Percentiles rank a stretch among this genome's conserved stretches.
Evolutionary conservation across 73 alveolate genomes (phyloP).

Genomic region (Paraurostyla sp.): DNA sequence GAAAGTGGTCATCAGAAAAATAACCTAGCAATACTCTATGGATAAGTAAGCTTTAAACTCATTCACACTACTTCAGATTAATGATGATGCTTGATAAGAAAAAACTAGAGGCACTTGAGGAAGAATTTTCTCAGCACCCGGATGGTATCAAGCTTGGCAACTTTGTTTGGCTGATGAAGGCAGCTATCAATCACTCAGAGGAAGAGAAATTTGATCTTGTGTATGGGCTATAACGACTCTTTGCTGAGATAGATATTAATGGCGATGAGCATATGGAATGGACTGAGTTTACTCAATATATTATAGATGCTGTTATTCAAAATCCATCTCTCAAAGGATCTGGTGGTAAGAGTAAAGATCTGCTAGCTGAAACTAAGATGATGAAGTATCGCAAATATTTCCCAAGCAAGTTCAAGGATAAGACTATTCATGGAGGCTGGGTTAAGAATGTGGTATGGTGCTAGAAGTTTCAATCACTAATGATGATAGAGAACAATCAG

Average conservation of each 20-base stretch:
- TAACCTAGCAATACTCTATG: slow-evolving; percentile 27
- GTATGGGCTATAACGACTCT: slow-evolving; percentile 93
- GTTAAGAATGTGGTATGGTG: slow-evolving; percentile 70
- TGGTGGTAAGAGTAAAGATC: slow-evolving; percentile 50
- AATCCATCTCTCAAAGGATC: slow-evolving; percentile 62
- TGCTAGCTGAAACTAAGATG: slow-evolving; percentile 78
- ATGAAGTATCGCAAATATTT: slow-evolving; percentile 67
- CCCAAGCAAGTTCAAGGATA: slow-evolving; percentile 64
- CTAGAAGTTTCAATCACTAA: slow-evolving; percentile 67
- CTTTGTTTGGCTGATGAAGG: slow-evolving; percentile 90
- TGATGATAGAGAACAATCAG: slow-evolving; percentile 71
- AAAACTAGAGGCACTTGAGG: slow-evolving; percentile 92
- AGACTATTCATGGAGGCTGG: slow-evolving; percentile 61
- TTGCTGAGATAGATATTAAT: slow-evolving; percentile 96
- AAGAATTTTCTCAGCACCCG: slow-evolving; percentile 92
- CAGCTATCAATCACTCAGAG: slow-evolving; percentile 76
- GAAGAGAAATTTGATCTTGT: slow-evolving; percentile 96
- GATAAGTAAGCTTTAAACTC: slow-evolving; percentile 44
- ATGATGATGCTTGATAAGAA: slow-evolving; percentile 97
- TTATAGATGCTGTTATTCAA: slow-evolving; percentile 96
- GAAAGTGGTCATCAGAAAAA: slow-evolving; percentile 3
- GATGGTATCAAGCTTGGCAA: slow-evolving; percentile 90
- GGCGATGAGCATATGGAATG: slow-evolving; percentile 99
- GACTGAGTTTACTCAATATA: slow-evolving; percentile 96
- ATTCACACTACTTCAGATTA: too few species aligned